These are phyloP conservation scores for Phytopythium chamaehyphon DNA, from an alignment of 352 stramenopile species.

Conservation along the genomic window DNA sequence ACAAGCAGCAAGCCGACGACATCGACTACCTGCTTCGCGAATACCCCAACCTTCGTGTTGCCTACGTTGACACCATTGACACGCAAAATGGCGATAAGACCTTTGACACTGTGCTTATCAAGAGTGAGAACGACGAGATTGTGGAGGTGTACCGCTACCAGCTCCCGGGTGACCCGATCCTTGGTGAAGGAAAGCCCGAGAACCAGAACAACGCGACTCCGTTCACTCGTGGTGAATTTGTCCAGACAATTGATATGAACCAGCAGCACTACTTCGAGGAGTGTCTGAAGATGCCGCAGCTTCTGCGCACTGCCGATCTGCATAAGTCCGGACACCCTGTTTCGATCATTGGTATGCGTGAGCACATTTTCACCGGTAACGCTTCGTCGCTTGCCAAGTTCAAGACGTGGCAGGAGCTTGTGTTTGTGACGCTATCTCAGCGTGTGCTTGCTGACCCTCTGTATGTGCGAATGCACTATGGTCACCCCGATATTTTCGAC, in stretches of 20 bases:
- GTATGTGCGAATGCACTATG: constrained; percentile 81
- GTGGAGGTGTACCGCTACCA: constrained; percentile 80
- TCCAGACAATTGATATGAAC: constrained; percentile 90
- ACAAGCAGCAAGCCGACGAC: constrained; percentile 66
- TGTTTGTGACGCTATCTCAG: constrained; percentile 83
- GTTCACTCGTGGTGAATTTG: constrained; percentile 80
- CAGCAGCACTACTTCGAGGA: constrained; percentile 87
- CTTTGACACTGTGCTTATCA: constrained; percentile 76
- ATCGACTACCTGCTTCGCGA: constrained; percentile 79
- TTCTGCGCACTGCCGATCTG: constrained; percentile 65
- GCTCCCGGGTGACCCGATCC: constrained; percentile 74
- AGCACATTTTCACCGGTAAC: constrained; percentile 87
- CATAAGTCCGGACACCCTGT: constrained; percentile 67
- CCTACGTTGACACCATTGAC: constrained; percentile 75
- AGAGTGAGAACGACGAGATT: constrained; percentile 70
- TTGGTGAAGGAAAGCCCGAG: constrained; percentile 81
- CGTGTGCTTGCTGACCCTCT: constrained; percentile 72
- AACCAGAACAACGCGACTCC: constrained; percentile 83
- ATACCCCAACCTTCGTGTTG: constrained; percentile 82
- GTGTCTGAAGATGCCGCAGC: constrained; percentile 82
- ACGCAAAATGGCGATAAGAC: constrained; percentile 27
- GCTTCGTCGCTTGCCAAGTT: constrained; percentile 82
- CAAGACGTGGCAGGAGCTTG: constrained; percentile 81
- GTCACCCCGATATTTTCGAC: constrained; percentile 82
- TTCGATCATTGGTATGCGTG: constrained; percentile 82